Base-by-base conservation (phyloP, 345 rosid species). In the Fremontodendron californicum region DNA sequence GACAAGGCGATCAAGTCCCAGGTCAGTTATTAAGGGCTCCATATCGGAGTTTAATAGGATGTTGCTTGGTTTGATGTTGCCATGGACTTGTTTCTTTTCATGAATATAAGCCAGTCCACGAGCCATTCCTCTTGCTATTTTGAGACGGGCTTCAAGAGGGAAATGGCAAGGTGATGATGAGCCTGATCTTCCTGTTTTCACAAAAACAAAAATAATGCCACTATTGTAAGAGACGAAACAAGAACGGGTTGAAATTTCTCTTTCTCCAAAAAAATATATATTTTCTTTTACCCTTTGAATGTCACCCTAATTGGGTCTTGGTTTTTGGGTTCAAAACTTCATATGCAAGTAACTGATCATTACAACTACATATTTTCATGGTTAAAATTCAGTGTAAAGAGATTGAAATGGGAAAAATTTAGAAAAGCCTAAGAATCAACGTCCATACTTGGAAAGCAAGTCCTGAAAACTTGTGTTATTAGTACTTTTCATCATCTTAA, bases 1-100 rank as follows among this genome's bases (percentile, higher is more conserved):
- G 37, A 87, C 66, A 11, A 93, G 88, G 3, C 82, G 85, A 75
- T 91, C 85, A 0, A 93, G 84, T 21, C 99, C 98, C 0, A 93
- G 68, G 80, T 93, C 97, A 2, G 87, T 80, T 71, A 95, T 88
- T 3, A 89, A 31, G 7, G 99, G 88, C 42, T 91, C 96, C 88
- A 85, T 84, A 9, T 89, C 87, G 5, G 83, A 39, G 86, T 71
- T 86, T 57, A 95, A 78, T 12, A 95, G 89, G 77, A 95, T 93
- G 85, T 88, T 95, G 83, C 71, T 86, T 0, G 98, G 97, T 78
- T 90, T 91, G 70, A 95, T 78, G 78, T 87, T 89, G 71, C 96
- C 99, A 72, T 95, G 99, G 33, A 86, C 91, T 8, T 82, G 86
- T 73, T 93, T 95, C 89, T 90, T 93, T 73, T 93, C 99, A 27